These are phyloP conservation scores for Talaromyces sp. DNA, from an alignment of 2,329 filamentous ascomycete species.

Conservation along the genomic window DNA sequence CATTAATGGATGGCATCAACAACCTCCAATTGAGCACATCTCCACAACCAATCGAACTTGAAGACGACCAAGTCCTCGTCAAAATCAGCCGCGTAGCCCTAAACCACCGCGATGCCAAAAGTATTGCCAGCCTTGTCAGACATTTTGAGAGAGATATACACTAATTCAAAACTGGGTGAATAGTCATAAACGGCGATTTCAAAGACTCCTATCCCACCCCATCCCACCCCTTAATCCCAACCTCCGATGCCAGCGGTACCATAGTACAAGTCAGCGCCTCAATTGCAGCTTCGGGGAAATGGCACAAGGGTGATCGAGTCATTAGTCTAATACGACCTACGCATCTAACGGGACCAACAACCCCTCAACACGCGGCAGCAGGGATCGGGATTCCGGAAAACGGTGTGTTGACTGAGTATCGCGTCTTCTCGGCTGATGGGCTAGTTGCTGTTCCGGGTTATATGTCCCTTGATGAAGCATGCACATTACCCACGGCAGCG, in stretches of 20 bases:
- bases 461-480: constrained; percentile 36
- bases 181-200: constrained; percentile 21
- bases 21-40: constrained; percentile 45
- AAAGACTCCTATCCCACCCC: neutral
- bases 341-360: constrained; percentile 54
- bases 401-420: constrained; percentile 41
- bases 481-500: constrained; percentile 41
- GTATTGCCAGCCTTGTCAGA: constrained; percentile 14
- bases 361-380: constrained; percentile 50
- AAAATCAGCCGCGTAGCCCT: constrained; percentile 49
- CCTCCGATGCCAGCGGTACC: constrained; percentile 65
- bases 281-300: constrained; percentile 39
- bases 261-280: constrained; percentile 46
- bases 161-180: constrained; percentile 45
- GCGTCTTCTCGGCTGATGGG: constrained; percentile 37
- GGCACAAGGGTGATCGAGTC: constrained; percentile 60
- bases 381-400: constrained; percentile 58
- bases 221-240: constrained; percentile 50
- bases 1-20: constrained; percentile 52
- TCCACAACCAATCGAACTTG: constrained; percentile 43
- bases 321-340: constrained; percentile 55
- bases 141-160: neutral
- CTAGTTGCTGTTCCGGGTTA: constrained; percentile 39
- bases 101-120: constrained; percentile 50
- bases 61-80: constrained; percentile 51